Evolutionary conservation across 2,329 filamentous ascomycete species (phyloP).

Genomic region (Trichophaea hybrida): DNA sequence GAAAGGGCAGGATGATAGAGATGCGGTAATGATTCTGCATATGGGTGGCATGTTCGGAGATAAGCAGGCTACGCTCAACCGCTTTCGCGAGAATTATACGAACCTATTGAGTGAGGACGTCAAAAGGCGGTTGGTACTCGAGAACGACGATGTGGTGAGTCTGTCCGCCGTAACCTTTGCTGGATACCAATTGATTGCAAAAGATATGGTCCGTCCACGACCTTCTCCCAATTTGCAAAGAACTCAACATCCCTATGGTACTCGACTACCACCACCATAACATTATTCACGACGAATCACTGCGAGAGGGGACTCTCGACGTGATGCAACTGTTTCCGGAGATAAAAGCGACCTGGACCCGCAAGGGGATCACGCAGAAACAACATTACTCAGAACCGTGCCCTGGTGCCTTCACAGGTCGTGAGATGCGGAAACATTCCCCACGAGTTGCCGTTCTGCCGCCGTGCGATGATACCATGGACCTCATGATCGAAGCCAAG

Average conservation of each 20-base stretch:
- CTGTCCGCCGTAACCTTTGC: not conserved
- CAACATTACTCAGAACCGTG: constrained; percentile 91
- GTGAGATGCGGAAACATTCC: constrained; percentile 72
- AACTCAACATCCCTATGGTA: constrained; percentile 83
- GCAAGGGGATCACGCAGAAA: constrained; percentile 77
- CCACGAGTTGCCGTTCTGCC: constrained; percentile 65
- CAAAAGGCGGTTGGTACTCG: constrained; percentile 69
- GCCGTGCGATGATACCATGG: constrained; percentile 69
- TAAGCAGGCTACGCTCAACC: constrained; percentile 60
- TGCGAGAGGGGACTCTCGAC: constrained; percentile 73
- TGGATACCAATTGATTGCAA: not conserved
- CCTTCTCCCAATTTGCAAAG: constrained; percentile 74
- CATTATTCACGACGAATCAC: constrained; percentile 64
- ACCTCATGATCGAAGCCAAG: constrained; percentile 98
- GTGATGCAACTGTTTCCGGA: constrained; percentile 54
- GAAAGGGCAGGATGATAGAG: constrained; percentile 61
- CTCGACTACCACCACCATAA: constrained; percentile 95
- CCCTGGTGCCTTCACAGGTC: constrained; percentile 58
- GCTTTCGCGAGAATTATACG: constrained; percentile 63
- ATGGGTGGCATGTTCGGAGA: constrained; percentile 86
- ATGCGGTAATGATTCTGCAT: constrained; percentile 89
- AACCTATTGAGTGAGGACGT: constrained; percentile 48
- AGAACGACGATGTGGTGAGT: constrained; percentile 70
- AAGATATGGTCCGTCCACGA: constrained; percentile 70
- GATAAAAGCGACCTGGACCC: constrained; percentile 70